phyloP scores from a whole-genome alignment of 768 basidiomycete species.

The Lepiota brunneoincarnata region DNA sequence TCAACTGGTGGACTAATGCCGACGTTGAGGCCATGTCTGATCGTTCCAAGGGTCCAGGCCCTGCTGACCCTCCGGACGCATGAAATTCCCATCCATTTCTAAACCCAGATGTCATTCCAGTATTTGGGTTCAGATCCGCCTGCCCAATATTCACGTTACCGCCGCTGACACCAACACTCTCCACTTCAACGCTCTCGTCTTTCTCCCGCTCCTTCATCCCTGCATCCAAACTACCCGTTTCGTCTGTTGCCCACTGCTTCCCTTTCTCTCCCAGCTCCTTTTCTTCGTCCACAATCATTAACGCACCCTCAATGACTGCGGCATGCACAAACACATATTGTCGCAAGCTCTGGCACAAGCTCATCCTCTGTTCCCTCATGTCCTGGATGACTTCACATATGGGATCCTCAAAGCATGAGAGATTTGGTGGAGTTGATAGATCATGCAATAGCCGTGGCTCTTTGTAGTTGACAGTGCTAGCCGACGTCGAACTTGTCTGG shows the following conservation, averaged over 20 bases:
- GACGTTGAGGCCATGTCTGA: not conserved
- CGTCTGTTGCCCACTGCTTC: conserved; percentile 16
- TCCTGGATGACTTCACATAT: conserved; percentile 83
- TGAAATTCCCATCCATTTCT: not conserved
- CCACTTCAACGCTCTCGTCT: conserved; percentile 1
- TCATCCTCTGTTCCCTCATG: conserved; percentile 97
- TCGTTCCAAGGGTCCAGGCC: not conserved
- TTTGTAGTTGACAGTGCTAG: conserved; percentile 51
- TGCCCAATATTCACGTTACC: not conserved
- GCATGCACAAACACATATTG: conserved; percentile 95
- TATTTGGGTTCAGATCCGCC: not conserved
- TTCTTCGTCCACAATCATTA: conserved; percentile 77
- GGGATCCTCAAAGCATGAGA: conserved; percentile 71
- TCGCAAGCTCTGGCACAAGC: conserved; percentile 87
- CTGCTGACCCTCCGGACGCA: not conserved
- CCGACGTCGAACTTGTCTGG: conserved; percentile 4
- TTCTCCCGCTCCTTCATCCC: conserved; percentile 3
- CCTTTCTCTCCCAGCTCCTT: conserved; percentile 27
- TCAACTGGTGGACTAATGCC: not conserved
- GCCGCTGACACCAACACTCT: conserved; percentile 3
- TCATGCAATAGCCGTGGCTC: conserved; percentile 60
- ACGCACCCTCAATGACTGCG: conserved; percentile 76
- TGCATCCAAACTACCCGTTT: conserved; percentile 4
- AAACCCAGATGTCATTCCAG: not conserved
- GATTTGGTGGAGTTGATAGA: conserved; percentile 49